Evolutionary conservation across 106 monocot genomes (phyloP).

Genomic region (Dioscorea zingiberensis): DNA sequence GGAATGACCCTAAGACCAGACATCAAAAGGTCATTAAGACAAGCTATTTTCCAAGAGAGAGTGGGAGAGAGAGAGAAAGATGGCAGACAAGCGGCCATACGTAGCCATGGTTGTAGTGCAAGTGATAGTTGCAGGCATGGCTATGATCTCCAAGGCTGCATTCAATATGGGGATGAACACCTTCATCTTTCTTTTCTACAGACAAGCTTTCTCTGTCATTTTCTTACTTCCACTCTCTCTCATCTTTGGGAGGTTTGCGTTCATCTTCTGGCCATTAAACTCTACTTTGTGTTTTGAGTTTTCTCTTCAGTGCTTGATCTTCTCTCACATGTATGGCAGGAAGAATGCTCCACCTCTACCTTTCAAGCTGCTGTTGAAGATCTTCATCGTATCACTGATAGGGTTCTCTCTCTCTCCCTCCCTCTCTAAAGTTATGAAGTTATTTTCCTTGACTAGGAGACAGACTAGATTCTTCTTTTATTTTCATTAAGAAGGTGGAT

Average conservation of each 20-base stretch:
- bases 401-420: too few species aligned
- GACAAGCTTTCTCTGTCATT: constrained; percentile 25
- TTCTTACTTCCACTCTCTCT: constrained; percentile 32
- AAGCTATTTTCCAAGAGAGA: too few species aligned
- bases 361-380: background rate
- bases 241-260: constrained; percentile 32
- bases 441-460: too few species aligned
- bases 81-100: constrained; percentile 26
- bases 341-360: background rate
- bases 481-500: background rate
- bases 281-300: too few species aligned
- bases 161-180: constrained; percentile 41
- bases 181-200: constrained; percentile 52
- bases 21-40: too few species aligned
- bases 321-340: background rate
- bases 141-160: constrained; percentile 32
- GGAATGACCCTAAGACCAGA: too few species aligned
- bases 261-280: background rate
- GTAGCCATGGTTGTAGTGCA: constrained; percentile 20
- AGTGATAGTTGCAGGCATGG: constrained; percentile 20
- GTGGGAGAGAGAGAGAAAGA: background rate
- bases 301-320: background rate
- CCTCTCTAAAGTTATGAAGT: too few species aligned
- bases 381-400: background rate
- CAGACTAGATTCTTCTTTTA: background rate